These are phyloP conservation scores for Furculomyces boomerangus DNA, from an alignment of 371 early-diverging fungal genomes.

Conservation along the genomic window DNA sequence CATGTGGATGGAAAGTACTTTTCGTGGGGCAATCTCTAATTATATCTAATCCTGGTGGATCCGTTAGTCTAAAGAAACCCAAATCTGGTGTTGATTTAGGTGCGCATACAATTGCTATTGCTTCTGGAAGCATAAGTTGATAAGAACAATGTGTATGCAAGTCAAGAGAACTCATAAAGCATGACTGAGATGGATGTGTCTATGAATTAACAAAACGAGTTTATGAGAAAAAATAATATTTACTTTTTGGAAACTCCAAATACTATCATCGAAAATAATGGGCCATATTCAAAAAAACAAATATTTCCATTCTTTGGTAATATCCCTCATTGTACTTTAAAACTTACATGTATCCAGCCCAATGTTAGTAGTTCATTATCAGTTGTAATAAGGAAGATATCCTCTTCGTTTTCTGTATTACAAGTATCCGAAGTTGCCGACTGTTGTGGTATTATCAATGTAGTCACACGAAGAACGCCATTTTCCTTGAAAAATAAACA, in stretches of 20 bases:
- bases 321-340: too few relatives aligned
- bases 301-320: not conserved
- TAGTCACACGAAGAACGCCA: slow-evolving; percentile 24
- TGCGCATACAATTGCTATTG: slow-evolving; percentile 81
- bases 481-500: slow-evolving; percentile 26
- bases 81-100: slow-evolving; percentile 54
- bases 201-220: slow-evolving; percentile 10
- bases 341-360: slow-evolving; percentile 77
- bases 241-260: not conserved
- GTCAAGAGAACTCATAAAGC: slow-evolving; percentile 82
- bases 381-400: slow-evolving; percentile 56
- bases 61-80: slow-evolving; percentile 76
- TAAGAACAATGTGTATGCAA: slow-evolving; percentile 85
- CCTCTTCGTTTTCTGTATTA: slow-evolving; percentile 72
- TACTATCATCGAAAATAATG: not conserved
- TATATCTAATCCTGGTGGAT: slow-evolving; percentile 67
- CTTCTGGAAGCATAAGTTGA: slow-evolving; percentile 84
- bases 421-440: slow-evolving; percentile 75
- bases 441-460: slow-evolving; percentile 78
- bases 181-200: slow-evolving; percentile 85
- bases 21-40: slow-evolving; percentile 51
- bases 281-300: slow-evolving; percentile 1
- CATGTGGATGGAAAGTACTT: slow-evolving; percentile 72
- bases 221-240: slow-evolving; percentile 1
- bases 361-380: slow-evolving; percentile 58